These are phyloP conservation scores for Epicoccum sorghinum DNA, from an alignment of 2,329 filamentous ascomycete species.

Conservation along the genomic window DNA sequence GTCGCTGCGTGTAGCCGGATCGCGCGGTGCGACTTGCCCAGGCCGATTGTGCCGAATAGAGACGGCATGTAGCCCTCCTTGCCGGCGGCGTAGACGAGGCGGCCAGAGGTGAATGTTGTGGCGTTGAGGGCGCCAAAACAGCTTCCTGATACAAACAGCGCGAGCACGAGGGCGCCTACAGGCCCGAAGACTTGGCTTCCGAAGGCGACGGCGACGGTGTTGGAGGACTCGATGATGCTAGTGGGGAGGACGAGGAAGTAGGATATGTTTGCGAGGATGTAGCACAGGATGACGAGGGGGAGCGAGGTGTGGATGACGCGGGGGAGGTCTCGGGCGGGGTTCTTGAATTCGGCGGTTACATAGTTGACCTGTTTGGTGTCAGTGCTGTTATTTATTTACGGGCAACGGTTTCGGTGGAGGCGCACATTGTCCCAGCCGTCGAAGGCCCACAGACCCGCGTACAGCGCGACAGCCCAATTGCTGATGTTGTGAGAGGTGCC, in stretches of 20 bases:
- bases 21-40: constrained; percentile 56
- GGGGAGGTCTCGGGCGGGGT: constrained; percentile 86
- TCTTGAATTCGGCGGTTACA: constrained; percentile 94
- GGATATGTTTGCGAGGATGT: constrained; percentile 87
- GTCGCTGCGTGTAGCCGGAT: constrained; percentile 38
- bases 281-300: constrained; percentile 88
- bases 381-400: constrained; percentile 6
- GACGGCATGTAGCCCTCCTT: constrained; percentile 92
- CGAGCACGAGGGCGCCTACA: constrained; percentile 80
- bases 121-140: constrained; percentile 96
- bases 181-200: constrained; percentile 88
- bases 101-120: constrained; percentile 88
- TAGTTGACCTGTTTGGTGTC: constrained; percentile 78
- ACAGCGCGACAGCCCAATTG: constrained; percentile 90
- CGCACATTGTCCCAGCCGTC: constrained; percentile 96
- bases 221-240: constrained; percentile 79
- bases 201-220: constrained; percentile 96
- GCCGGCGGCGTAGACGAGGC: constrained; percentile 90
- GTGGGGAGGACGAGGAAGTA: constrained; percentile 94
- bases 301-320: constrained; percentile 96
- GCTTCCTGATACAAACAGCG: constrained; percentile 85
- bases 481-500: constrained; percentile 80
- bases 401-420: not conserved
- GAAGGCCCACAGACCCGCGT: constrained; percentile 96
- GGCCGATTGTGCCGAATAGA: constrained; percentile 81